Conservation (phyloP, 148 eudicot genomes). For the Silene uniflora region DNA sequence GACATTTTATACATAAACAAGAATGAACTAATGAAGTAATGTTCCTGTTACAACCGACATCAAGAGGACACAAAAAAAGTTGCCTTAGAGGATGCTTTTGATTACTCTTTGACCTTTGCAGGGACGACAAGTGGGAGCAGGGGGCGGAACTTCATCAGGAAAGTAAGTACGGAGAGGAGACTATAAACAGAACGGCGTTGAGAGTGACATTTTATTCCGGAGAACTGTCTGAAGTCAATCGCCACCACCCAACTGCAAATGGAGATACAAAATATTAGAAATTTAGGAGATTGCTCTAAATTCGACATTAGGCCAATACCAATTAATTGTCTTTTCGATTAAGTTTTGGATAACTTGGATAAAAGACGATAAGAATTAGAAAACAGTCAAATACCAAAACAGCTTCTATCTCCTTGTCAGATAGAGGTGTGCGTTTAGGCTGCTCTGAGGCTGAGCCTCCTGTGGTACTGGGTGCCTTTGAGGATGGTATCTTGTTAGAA, state of each 20-base stretch:
- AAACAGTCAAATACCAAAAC: conserved; percentile 37
- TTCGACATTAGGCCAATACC: too few relatives aligned
- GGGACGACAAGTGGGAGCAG: neutral
- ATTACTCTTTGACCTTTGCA: neutral
- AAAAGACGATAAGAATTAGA: neutral
- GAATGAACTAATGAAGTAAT: neutral
- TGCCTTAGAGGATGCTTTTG: neutral
- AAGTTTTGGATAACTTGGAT: neutral
- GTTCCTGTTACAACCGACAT: neutral
- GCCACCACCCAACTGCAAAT: conserved; percentile 55
- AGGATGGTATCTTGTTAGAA: conserved; percentile 23
- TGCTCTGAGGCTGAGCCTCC: conserved; percentile 71
- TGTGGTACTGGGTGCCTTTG: conserved; percentile 39
- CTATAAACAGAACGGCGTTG: neutral
- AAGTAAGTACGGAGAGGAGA: neutral
- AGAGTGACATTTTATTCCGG: neutral
- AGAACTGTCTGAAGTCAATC: conserved; percentile 19
- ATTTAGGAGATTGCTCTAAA: neutral
- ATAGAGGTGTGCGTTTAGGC: conserved; percentile 69
- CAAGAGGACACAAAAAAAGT: neutral
- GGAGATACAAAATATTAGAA: conserved; percentile 6
- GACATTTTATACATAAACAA: neutral
- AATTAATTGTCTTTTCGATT: neutral
- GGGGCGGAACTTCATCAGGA: neutral
- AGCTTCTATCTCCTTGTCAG: conserved; percentile 63